phyloP scores from a whole-genome alignment of 73 alveolate species.

The Paramecium octaurelia region DNA sequence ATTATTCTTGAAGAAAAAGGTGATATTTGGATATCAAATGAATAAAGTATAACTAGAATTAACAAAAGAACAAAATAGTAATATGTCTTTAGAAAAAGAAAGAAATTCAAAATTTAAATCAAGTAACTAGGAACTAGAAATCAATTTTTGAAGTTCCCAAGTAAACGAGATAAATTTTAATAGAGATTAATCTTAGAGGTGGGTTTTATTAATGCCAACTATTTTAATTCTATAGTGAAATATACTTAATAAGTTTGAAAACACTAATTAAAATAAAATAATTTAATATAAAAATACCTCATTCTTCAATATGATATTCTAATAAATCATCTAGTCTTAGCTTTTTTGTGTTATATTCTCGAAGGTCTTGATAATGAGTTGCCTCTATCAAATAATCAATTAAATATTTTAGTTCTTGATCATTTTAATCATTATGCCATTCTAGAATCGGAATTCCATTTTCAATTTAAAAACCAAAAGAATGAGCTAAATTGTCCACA shows the following conservation, averaged over 20 bases:
- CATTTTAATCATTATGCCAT: conserved; percentile 73
- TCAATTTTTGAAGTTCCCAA: no score
- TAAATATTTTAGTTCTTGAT: conserved; percentile 80
- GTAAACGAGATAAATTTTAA: no score
- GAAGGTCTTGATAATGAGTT: conserved; percentile 28
- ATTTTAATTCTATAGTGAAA: neutral
- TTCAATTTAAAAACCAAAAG: conserved; percentile 87
- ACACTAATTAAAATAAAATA: neutral
- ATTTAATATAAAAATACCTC: neutral
- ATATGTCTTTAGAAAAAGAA: no score
- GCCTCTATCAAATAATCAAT: conserved; percentile 66
- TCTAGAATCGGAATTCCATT: conserved; percentile 87
- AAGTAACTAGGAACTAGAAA: no score
- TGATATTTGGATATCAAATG: no score
- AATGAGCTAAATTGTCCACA: conserved; percentile 93
- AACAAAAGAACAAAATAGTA: no score
- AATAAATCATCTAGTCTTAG: conserved; percentile 20
- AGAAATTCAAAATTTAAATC: no score
- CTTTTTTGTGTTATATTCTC: conserved; percentile 49
- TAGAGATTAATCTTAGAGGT: no score
- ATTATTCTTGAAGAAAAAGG: no score
- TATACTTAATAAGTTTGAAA: neutral
- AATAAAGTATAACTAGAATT: no score
- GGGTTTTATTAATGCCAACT: no score
- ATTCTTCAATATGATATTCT: conserved; percentile 26